phyloP scores from a whole-genome alignment of 2,329 filamentous ascomycete species.

The Lachnellula subtilissima region DNA sequence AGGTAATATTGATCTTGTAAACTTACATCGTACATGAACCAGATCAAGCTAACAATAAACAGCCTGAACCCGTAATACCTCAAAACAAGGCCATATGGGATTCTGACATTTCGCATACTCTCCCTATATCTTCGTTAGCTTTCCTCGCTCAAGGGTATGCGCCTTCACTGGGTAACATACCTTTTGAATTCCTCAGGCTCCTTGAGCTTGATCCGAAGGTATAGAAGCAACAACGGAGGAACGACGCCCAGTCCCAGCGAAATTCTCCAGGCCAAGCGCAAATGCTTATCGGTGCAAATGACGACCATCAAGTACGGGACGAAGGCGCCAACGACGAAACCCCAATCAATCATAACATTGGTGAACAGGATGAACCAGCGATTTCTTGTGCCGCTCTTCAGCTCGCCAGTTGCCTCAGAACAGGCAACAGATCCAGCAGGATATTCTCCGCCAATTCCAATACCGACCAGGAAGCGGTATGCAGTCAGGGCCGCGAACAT shows the following conservation, averaged over 20 bases:
- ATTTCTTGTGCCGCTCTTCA: conserved; percentile 77
- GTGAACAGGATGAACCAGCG: conserved; percentile 89
- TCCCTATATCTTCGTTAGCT: conserved; percentile 19
- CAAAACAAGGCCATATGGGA: conserved; percentile 50
- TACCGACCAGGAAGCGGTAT: conserved; percentile 76
- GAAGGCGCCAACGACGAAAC: conserved; percentile 74
- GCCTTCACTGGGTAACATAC: conserved; percentile 11
- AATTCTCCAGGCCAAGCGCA: conserved; percentile 75
- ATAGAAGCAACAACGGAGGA: conserved; percentile 68
- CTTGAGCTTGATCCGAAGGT: conserved; percentile 66
- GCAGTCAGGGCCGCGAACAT: conserved; percentile 76
- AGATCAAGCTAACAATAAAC: conserved; percentile 66
- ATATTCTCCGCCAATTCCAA: conserved; percentile 80
- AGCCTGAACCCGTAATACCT: conserved; percentile 72
- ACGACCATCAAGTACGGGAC: conserved; percentile 64
- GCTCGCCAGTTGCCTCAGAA: conserved; percentile 77
- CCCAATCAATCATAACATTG: conserved; percentile 80
- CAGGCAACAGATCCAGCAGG: conserved; percentile 79
- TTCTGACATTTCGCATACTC: conserved; percentile 38
- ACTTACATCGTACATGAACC: conserved; percentile 75
- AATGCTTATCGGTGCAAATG: conserved; percentile 51
- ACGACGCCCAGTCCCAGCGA: conserved; percentile 73
- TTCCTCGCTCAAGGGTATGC: too few relatives aligned
- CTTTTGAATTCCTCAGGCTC: conserved; percentile 72
- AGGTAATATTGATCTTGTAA: too few relatives aligned